Conservation (phyloP, 768 basidiomycete genomes). For the Tricholoma bakamatsutake region DNA sequence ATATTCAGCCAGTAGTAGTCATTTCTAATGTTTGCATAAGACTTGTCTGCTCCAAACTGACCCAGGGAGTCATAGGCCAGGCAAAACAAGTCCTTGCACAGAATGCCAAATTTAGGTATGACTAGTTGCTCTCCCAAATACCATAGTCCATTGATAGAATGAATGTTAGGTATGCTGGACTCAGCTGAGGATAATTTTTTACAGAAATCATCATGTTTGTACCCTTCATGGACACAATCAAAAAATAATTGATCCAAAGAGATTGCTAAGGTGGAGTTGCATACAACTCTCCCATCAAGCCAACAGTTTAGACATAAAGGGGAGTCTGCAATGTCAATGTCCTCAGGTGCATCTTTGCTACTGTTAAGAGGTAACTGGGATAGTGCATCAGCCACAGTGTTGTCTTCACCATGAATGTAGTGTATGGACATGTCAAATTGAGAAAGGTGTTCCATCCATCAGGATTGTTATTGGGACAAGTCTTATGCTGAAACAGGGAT, state of each 20-base stretch:
- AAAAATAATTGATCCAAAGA: background rate
- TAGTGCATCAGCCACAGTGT: background rate
- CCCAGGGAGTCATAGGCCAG: too few species aligned
- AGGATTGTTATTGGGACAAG: too few species aligned
- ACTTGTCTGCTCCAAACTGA: too few species aligned
- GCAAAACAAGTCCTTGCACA: background rate
- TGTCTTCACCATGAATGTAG: background rate
- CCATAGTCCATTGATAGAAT: too few species aligned
- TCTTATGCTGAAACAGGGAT: too few species aligned
- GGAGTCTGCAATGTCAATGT: background rate
- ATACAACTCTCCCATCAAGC: background rate
- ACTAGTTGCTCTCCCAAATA: too few species aligned
- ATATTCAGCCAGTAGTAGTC: constrained; percentile 10
- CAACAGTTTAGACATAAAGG: background rate
- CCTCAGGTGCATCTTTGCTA: background rate
- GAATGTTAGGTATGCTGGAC: background rate
- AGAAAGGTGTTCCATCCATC: too few species aligned
- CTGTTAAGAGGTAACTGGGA: background rate
- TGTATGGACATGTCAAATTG: too few species aligned
- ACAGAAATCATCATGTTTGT: too few species aligned
- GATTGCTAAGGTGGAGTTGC: background rate
- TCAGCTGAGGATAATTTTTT: too few species aligned
- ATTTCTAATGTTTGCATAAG: too few species aligned
- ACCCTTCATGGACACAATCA: too few species aligned
- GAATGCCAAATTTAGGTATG: background rate